Conservation (phyloP, 768 basidiomycete genomes). For the Coprinopsis cinerea region DNA sequence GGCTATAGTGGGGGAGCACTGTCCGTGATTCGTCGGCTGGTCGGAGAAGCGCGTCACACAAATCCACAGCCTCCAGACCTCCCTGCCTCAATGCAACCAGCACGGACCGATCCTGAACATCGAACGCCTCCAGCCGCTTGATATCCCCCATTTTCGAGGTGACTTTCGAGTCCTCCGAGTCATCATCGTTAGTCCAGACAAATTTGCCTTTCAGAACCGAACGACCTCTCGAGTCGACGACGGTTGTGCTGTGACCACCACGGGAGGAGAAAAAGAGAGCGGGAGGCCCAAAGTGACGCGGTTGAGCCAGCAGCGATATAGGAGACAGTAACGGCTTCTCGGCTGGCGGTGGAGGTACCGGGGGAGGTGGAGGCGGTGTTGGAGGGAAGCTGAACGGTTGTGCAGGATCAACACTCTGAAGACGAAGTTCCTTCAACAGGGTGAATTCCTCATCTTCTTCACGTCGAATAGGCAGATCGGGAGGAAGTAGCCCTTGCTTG, state of each 20-base stretch:
- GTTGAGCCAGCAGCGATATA: slow-evolving; percentile 72
- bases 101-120: slow-evolving; percentile 67
- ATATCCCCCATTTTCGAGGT: slow-evolving; percentile 68
- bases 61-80: slow-evolving; percentile 75
- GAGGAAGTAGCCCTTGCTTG: slow-evolving; percentile 76
- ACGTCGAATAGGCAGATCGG: slow-evolving; percentile 73
- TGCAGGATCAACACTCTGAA: slow-evolving; percentile 77
- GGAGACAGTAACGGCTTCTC: slow-evolving; percentile 63
- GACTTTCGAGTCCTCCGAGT: slow-evolving; percentile 30
- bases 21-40: slow-evolving; percentile 79
- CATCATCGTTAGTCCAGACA: slow-evolving; percentile 66
- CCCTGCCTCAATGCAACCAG: slow-evolving; percentile 84
- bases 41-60: slow-evolving; percentile 70
- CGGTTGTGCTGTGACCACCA: slow-evolving; percentile 85
- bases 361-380: slow-evolving; percentile 20
- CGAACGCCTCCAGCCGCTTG: slow-evolving; percentile 78
- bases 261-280: slow-evolving; percentile 83
- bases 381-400: slow-evolving; percentile 59
- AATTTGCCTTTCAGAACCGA: slow-evolving; percentile 80
- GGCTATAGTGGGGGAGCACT: slow-evolving; percentile 62
- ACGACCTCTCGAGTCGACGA: slow-evolving; percentile 80
- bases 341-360: slow-evolving; percentile 18
- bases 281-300: slow-evolving; percentile 80
- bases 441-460: slow-evolving; percentile 69
- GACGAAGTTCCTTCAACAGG: slow-evolving; percentile 65